A percentile compares a stretch with the other conserved stretches of the same genome.
phyloP scores from a whole-genome alignment of 176 grass and related monocot species.

The Sorghum bicolor region DNA sequence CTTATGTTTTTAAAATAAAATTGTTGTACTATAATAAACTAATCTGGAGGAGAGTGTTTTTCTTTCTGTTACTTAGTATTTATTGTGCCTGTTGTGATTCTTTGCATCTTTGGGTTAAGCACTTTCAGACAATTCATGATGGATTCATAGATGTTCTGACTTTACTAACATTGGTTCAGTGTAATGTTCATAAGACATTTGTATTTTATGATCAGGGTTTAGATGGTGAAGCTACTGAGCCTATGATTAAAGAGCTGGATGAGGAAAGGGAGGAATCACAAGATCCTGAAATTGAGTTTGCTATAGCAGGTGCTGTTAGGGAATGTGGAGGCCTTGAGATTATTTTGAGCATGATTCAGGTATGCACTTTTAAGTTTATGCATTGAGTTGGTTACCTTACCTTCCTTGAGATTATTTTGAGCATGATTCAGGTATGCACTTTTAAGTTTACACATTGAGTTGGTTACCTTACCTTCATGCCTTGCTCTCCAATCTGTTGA shows the following conservation, averaged over 20 bases:
- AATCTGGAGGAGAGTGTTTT: background rate
- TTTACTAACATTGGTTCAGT: background rate
- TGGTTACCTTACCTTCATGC: background rate
- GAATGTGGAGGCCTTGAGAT: constrained; percentile 95
- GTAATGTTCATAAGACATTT: constrained; percentile 3
- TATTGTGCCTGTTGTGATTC: constrained; percentile 17
- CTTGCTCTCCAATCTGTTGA: background rate
- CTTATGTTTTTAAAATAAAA: too few species aligned
- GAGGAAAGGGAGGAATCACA: constrained; percentile 98
- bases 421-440: constrained; percentile 86
- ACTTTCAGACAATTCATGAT: background rate
- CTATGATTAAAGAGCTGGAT: constrained; percentile 99
- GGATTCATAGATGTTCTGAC: background rate
- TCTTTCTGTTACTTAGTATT: background rate
- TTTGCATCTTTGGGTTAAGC: background rate
- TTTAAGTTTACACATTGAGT: constrained; percentile 12
- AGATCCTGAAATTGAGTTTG: constrained; percentile 97
- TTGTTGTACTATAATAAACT: too few species aligned
- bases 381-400: background rate
- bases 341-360: constrained; percentile 98
- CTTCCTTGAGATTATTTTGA: constrained; percentile 83
- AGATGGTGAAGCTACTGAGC: constrained; percentile 98
- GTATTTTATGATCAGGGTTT: constrained; percentile 59
- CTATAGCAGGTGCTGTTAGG: constrained; percentile 90
- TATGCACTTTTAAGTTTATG: constrained; percentile 23